phyloP scores from a whole-genome alignment of 2,329 filamentous ascomycete species.

The Arachnomyces sp. region DNA sequence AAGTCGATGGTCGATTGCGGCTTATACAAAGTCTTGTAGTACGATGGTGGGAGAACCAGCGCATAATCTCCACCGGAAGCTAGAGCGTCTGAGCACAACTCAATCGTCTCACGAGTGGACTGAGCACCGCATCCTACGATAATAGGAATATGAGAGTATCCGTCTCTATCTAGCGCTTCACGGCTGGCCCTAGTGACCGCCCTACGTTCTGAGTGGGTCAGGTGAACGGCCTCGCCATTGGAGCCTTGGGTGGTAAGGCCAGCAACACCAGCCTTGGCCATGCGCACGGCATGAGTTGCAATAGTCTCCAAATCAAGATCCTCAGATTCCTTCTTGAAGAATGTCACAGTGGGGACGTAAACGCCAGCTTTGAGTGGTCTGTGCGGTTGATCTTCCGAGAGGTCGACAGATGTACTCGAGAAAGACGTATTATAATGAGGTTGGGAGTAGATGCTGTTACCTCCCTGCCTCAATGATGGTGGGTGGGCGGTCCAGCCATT shows the following conservation, averaged over 20 bases:
- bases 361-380: constrained; percentile 42
- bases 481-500: constrained; percentile 1
- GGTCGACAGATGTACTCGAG: constrained; percentile 6
- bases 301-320: constrained; percentile 58
- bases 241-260: constrained; percentile 71
- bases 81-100: constrained; percentile 60
- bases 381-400: too few relatives aligned
- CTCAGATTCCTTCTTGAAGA: constrained; percentile 57
- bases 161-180: constrained; percentile 57
- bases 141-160: constrained; percentile 58
- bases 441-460: constrained; percentile 1
- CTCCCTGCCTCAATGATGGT: not conserved
- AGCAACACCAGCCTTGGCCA: constrained; percentile 63
- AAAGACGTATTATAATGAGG: constrained; percentile 9
- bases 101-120: constrained; percentile 63
- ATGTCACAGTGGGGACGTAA: constrained; percentile 66
- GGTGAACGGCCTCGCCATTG: constrained; percentile 74
- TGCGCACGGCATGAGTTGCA: constrained; percentile 52
- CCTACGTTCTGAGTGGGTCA: constrained; percentile 61
- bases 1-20: constrained; percentile 52
- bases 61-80: constrained; percentile 65
- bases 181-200: constrained; percentile 62
- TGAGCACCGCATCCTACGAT: constrained; percentile 69
- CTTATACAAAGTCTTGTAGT: constrained; percentile 62
- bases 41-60: constrained; percentile 66